Evolutionary conservation across 768 basidiomycete genomes (phyloP), one percentile per base, ranked within the genome.

Genomic region (Dictyophora rubrovolvata): DNA sequence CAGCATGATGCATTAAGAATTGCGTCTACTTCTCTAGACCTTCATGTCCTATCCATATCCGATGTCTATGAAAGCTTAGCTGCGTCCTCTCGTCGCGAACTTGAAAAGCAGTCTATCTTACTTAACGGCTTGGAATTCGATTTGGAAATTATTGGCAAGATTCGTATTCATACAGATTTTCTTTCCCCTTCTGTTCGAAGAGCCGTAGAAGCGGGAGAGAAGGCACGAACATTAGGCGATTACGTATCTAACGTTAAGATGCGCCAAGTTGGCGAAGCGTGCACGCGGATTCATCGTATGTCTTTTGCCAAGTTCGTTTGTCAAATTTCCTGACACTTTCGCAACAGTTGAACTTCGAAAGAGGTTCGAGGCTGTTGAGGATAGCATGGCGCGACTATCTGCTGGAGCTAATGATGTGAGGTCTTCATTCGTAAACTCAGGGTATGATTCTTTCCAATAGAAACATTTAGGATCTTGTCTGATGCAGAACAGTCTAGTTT

Each of bases 221-320:
- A 74, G 56, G 79, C 79, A 14, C 76, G 89, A 49, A 86, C 85
- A 11, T 69, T 93, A 46, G 87, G 85, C 11, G 88, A 89, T 67
- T 93, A 91, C 69, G 88, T 93, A 22, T 85, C 85, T 16, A 78
- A 76, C 63, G 79, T 75, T 53, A 89, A 85, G 72, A 93, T 93
- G 89, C 79, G 75, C 64, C 80, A 87, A 67, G 89, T 93, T 1
- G 86, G 82, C 2, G 86, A 86, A 16, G 81, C 79, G 3, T 90
- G 88, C 71, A 66, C 73, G 16, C 77, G 78, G 52, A 83, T 85
- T 22, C 86, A 91, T 73, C 80, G 88, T 87, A 60, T 46, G 79
- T 73, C 48, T 52, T 21, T 56, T 53, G 49, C 50, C 18, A 60
- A 18, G 9, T 18, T 42, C 21, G 61, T 18, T 35, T 18, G 28